Evolutionary conservation across 768 basidiomycete species (phyloP).

Genomic region (Tylopilus rubrobrunneus): DNA sequence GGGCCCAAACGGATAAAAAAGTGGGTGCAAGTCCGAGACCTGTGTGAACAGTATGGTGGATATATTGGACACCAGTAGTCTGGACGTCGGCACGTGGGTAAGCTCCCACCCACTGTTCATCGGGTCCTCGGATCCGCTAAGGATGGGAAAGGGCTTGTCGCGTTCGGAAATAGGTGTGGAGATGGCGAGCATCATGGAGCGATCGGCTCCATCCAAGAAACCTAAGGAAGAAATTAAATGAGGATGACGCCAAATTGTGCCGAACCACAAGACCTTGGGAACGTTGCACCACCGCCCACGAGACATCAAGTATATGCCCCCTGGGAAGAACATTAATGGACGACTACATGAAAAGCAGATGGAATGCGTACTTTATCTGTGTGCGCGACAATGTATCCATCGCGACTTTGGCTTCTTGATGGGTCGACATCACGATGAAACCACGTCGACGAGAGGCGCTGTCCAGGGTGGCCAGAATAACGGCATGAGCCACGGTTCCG

Average conservation of each 20-base stretch:
- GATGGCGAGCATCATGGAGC: conserved; percentile 56
- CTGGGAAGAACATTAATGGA: conserved; percentile 32
- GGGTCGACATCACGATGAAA: conserved; percentile 75
- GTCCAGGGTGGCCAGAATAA: conserved; percentile 80
- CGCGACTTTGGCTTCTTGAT: conserved; percentile 66
- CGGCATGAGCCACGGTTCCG: conserved; percentile 70
- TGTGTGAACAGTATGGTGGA: conserved; percentile 66
- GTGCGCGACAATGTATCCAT: conserved; percentile 66
- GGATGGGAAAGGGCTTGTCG: conserved; percentile 22
- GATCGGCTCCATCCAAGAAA: conserved; percentile 80
- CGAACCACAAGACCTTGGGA: conserved; percentile 55
- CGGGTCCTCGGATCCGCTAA: conserved; percentile 31
- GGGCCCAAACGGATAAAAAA: conserved; percentile 68
- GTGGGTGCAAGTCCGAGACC: conserved; percentile 62
- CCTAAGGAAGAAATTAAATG: conserved; percentile 39
- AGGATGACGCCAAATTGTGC: background rate
- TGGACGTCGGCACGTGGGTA: conserved; percentile 41
- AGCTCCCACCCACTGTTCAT: conserved; percentile 30
- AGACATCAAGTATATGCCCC: conserved; percentile 74
- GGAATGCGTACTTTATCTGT: conserved; percentile 55
- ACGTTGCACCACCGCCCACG: conserved; percentile 86
- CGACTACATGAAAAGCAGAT: background rate
- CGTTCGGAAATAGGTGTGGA: conserved; percentile 34
- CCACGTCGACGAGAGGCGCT: conserved; percentile 80
- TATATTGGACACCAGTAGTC: conserved; percentile 61